phyloP scores from a whole-genome alignment of 1,284 basidiomycete genomes.

The Spongispora temasekensis region DNA sequence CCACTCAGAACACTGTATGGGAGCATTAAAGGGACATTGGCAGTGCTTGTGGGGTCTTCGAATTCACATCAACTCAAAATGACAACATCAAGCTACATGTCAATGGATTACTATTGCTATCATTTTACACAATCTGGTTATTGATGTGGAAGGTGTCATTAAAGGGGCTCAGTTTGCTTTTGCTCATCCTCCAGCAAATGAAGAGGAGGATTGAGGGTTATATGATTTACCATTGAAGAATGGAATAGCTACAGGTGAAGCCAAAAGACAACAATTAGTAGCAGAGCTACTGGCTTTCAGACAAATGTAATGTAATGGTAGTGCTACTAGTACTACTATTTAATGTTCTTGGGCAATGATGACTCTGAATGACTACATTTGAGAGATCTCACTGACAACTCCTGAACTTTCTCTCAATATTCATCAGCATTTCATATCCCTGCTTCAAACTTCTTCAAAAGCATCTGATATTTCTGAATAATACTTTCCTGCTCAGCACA shows the following conservation, averaged over 20 bases:
- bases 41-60: neutral
- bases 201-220: neutral
- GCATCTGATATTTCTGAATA: too few relatives aligned
- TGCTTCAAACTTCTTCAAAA: too few relatives aligned
- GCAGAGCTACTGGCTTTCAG: neutral
- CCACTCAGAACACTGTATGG: neutral
- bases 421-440: too few relatives aligned
- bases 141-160: neutral
- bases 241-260: neutral
- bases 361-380: too few relatives aligned
- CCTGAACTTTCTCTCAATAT: too few relatives aligned
- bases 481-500: neutral
- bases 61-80: neutral
- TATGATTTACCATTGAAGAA: neutral
- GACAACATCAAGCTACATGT: neutral
- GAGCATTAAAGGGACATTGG: neutral
- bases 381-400: too few relatives aligned
- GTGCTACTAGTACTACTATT: neutral
- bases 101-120: neutral
- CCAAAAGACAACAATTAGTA: neutral
- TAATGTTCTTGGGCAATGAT: too few relatives aligned
- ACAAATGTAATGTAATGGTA: neutral
- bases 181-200: neutral
- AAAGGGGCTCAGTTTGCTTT: neutral
- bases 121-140: neutral